Percentiles rank a stretch among this genome's conserved stretches.
Evolutionary conservation across 2,329 filamentous ascomycete genomes (phyloP).

Genomic region (Catunica adiposa): DNA sequence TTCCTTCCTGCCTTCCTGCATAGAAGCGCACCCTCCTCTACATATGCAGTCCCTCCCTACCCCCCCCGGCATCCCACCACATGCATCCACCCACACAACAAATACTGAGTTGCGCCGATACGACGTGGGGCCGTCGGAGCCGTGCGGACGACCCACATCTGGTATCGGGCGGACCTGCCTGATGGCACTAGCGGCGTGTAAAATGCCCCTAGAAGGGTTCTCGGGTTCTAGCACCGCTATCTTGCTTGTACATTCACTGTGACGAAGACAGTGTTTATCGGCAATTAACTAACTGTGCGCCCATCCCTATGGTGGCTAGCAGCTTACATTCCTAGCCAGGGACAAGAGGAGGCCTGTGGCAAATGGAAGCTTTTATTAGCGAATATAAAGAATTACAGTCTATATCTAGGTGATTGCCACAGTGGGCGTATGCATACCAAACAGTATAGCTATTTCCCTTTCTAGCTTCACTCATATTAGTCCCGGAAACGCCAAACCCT

Average conservation of each 20-base stretch:
- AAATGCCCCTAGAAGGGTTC: not conserved
- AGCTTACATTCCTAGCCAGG: not conserved
- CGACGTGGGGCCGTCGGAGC: slow-evolving; percentile 13
- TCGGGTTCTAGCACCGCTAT: not conserved
- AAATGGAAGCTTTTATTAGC: not conserved
- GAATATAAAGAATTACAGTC: no score
- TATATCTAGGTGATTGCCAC: not conserved
- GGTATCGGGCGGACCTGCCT: slow-evolving; percentile 9
- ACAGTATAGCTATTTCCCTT: not conserved
- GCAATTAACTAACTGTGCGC: not conserved
- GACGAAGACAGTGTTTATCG: not conserved
- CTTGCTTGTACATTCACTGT: no score
- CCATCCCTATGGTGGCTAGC: not conserved
- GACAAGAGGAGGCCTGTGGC: not conserved
- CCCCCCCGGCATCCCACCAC: not conserved
- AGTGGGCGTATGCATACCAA: not conserved
- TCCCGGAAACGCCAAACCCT: not conserved
- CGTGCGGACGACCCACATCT: slow-evolving; percentile 5
- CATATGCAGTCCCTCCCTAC: not conserved
- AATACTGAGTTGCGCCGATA: slow-evolving; percentile 12
- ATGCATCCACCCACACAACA: not conserved
- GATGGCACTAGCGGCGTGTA: not conserved
- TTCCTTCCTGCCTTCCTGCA: slow-evolving; percentile 5
- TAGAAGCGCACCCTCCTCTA: not conserved
- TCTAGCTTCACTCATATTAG: not conserved